Percentiles rank a stretch among this genome's conserved stretches.
Conservation (phyloP, 179 eudicot species). For the Heliamphora pulchella region DNA sequence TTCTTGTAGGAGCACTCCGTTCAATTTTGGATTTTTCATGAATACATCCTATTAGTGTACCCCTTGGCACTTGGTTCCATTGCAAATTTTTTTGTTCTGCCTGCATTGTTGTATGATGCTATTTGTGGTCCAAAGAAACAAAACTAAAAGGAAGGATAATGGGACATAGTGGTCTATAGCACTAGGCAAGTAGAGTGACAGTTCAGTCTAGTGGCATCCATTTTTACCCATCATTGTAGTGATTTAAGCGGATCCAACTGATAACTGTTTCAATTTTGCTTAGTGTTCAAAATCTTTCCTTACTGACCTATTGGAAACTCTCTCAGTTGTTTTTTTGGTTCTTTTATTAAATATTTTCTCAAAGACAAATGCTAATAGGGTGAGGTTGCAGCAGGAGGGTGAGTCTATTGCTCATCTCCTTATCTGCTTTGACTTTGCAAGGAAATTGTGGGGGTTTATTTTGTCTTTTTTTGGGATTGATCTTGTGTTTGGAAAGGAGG, state of each 20-base stretch:
- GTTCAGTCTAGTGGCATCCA: not conserved
- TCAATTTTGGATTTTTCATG: not conserved
- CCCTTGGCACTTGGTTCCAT: too few species aligned
- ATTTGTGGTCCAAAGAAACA: not conserved
- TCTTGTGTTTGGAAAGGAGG: too few species aligned
- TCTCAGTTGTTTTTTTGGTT: not conserved
- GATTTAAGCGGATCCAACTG: not conserved
- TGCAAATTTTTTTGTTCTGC: not conserved
- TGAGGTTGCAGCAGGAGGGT: too few species aligned
- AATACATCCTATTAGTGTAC: not conserved
- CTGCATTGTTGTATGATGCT: not conserved
- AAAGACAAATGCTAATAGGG: too few species aligned
- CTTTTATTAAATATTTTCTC: not conserved
- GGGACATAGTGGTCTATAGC: not conserved
- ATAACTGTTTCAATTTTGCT: not conserved
- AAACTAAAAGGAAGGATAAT: not conserved
- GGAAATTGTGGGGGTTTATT: too few species aligned
- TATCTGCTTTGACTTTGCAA: too few species aligned
- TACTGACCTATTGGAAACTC: not conserved
- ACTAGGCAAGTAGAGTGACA: not conserved
- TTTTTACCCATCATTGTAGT: not conserved
- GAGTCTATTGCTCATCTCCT: too few species aligned
- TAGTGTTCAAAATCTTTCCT: not conserved
- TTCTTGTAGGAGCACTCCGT: not conserved
- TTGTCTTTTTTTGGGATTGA: too few species aligned